Percentiles rank a stretch among this genome's conserved stretches.
Evolutionary conservation across 345 rosid species (phyloP).

Genomic region (Hibiscus tridactylites): DNA sequence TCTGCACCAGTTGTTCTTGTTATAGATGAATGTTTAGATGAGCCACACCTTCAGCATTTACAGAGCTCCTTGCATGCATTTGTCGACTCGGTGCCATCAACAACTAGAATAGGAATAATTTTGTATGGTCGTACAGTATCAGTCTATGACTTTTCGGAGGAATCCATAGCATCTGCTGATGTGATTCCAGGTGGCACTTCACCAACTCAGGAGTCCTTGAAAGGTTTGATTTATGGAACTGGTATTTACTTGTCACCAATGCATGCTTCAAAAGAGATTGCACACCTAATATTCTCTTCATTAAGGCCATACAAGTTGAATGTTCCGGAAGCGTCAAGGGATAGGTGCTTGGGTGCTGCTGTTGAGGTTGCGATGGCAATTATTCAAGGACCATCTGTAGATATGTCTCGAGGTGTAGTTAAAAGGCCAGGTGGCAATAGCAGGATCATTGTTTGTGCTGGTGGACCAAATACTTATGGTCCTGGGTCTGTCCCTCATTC

Average conservation of each 20-base stretch:
- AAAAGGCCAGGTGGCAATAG: slow-evolving; percentile 87
- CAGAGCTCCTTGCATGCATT: slow-evolving; percentile 98
- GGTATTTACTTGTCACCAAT: slow-evolving; percentile 89
- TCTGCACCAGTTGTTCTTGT: slow-evolving; percentile 87
- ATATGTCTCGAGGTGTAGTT: slow-evolving; percentile 74
- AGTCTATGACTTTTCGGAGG: slow-evolving; percentile 87
- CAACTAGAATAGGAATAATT: slow-evolving; percentile 78
- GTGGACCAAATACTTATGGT: slow-evolving; percentile 92
- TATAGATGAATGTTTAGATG: slow-evolving; percentile 94
- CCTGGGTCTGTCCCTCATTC: slow-evolving; percentile 93
- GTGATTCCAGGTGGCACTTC: slow-evolving; percentile 89
- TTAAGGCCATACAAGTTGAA: slow-evolving; percentile 69
- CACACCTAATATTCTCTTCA: slow-evolving; percentile 87
- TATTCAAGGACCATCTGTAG: slow-evolving; percentile 89
- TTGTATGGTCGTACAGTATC: slow-evolving; percentile 81
- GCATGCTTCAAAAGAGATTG: slow-evolving; percentile 92
- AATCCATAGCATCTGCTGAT: slow-evolving; percentile 88
- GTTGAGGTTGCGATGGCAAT: slow-evolving; percentile 88
- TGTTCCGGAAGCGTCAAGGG: slow-evolving; percentile 71
- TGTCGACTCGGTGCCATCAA: slow-evolving; percentile 70
- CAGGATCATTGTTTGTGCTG: slow-evolving; percentile 84
- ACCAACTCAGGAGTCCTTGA: slow-evolving; percentile 65
- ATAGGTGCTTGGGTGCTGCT: slow-evolving; percentile 84
- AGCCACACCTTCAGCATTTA: slow-evolving; percentile 86
- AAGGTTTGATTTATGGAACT: slow-evolving; percentile 78